phyloP scores from a whole-genome alignment of 805 yeast species.

The Candida silvicultrix region DNA sequence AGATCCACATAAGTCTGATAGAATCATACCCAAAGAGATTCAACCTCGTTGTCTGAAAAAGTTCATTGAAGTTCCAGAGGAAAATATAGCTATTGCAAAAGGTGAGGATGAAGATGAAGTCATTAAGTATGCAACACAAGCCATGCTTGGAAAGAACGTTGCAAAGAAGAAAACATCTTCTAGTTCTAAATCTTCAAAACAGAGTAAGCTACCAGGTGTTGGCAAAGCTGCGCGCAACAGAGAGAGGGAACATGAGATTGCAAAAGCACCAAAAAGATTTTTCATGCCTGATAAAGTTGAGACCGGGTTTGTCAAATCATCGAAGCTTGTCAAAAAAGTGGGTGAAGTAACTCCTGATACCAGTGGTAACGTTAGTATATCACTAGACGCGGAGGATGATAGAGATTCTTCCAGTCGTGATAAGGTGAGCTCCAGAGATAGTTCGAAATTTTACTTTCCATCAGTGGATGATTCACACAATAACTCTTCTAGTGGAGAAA shows the following conservation, averaged over 20 bases:
- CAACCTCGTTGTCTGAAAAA: conserved; percentile 52
- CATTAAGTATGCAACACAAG: conserved; percentile 58
- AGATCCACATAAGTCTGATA: conserved; percentile 41
- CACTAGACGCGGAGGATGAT: conserved; percentile 2
- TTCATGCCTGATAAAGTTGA: conserved; percentile 72
- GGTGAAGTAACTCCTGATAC: background rate
- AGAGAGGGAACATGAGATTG: conserved; percentile 5
- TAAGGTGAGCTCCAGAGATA: background rate
- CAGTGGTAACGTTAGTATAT: conserved; percentile 6
- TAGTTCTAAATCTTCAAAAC: conserved; percentile 6
- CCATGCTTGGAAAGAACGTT: conserved; percentile 39
- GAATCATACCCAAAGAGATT: conserved; percentile 59
- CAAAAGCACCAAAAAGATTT: conserved; percentile 37
- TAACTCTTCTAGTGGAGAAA: background rate
- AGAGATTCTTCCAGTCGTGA: background rate
- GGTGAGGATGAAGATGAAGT: conserved; percentile 64
- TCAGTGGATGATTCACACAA: background rate
- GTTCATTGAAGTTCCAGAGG: conserved; percentile 63
- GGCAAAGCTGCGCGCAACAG: conserved; percentile 10
- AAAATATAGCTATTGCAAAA: conserved; percentile 47
- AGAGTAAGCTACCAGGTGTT: conserved; percentile 5
- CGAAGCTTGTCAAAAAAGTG: conserved; percentile 35
- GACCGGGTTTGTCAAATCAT: conserved; percentile 55
- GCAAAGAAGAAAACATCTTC: conserved; percentile 7
- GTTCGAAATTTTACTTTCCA: background rate